Percentiles rank a stretch among this genome's conserved stretches.
Evolutionary conservation across 306 rosid species (phyloP).

Genomic region (Castanea mollissima): DNA sequence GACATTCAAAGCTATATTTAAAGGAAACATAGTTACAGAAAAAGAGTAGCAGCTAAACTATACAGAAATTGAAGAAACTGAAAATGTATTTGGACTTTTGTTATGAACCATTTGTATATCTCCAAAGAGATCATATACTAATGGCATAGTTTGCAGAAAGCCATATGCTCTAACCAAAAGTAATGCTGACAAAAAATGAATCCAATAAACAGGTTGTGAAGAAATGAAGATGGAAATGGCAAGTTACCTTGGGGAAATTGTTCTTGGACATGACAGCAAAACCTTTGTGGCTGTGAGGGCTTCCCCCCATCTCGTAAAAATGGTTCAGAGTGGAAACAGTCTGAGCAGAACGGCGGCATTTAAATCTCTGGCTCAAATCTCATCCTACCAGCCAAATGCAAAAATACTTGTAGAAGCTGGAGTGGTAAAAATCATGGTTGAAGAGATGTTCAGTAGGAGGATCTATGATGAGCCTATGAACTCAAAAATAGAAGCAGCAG

Average conservation of each 20-base stretch:
- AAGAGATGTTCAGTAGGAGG: slow-evolving; percentile 44
- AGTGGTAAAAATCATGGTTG: slow-evolving; percentile 35
- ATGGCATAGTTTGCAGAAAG: background rate
- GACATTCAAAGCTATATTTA: background rate
- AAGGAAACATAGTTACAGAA: background rate
- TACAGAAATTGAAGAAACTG: background rate
- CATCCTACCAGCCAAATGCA: slow-evolving; percentile 33
- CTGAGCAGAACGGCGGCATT: slow-evolving; percentile 36
- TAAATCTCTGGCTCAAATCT: slow-evolving; percentile 39
- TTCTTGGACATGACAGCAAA: slow-evolving; percentile 33
- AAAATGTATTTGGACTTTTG: background rate
- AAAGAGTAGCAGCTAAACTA: background rate
- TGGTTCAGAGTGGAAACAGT: slow-evolving; percentile 33
- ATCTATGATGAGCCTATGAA: slow-evolving; percentile 36
- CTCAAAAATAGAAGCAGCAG: slow-evolving; percentile 41
- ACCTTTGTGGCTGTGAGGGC: slow-evolving; percentile 40
- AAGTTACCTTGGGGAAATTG: slow-evolving; percentile 47
- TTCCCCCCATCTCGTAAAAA: slow-evolving; percentile 35
- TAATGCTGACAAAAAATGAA: background rate
- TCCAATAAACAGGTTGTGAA: slow-evolving; percentile 34
- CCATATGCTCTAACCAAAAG: background rate
- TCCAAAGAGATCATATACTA: background rate
- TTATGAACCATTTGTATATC: background rate
- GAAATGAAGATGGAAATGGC: slow-evolving; percentile 44
- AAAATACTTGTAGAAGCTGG: slow-evolving; percentile 40